These are phyloP conservation scores for Candida silvatica DNA, from an alignment of 805 yeast genomes.

Conservation along the genomic window DNA sequence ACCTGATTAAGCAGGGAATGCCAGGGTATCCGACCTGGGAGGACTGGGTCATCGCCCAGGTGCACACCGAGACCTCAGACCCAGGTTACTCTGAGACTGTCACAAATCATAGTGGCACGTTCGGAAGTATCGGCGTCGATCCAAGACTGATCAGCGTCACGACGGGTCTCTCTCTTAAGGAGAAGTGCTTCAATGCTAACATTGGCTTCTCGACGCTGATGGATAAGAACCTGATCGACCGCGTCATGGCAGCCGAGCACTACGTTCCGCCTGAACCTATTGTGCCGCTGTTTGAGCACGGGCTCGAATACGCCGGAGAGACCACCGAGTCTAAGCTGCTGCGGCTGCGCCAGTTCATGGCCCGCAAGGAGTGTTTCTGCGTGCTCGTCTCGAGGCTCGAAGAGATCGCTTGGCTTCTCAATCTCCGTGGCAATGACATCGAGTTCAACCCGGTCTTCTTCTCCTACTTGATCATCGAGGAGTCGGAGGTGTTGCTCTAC, in stretches of 20 bases:
- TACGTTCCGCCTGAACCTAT: slow-evolving; percentile 11
- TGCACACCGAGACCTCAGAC: slow-evolving; percentile 18
- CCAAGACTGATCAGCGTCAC: slow-evolving; percentile 59
- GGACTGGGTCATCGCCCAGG: slow-evolving; percentile 59
- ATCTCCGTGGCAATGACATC: slow-evolving; percentile 56
- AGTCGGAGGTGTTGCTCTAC: slow-evolving; percentile 28
- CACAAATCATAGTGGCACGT: no score
- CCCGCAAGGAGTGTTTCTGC: slow-evolving; percentile 27
- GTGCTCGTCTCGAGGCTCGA: slow-evolving; percentile 44
- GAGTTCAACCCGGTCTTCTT: slow-evolving; percentile 84
- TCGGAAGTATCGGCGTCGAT: slow-evolving; percentile 69
- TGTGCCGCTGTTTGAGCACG: slow-evolving; percentile 27
- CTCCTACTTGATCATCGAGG: slow-evolving; percentile 45
- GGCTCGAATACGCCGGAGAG: slow-evolving; percentile 34
- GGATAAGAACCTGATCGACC: slow-evolving; percentile 60
- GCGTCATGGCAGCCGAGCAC: slow-evolving; percentile 48
- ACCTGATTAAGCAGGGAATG: slow-evolving; percentile 68
- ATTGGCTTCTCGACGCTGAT: slow-evolving; percentile 43
- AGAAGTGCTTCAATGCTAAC: slow-evolving; percentile 24
- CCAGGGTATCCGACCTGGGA: slow-evolving; percentile 73
- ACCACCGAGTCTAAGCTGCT: slow-evolving; percentile 27
- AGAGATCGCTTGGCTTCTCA: slow-evolving; percentile 46
- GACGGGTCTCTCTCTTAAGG: slow-evolving; percentile 32
- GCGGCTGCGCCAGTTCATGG: slow-evolving; percentile 20
- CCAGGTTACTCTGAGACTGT: no score